Conservation (phyloP, 2,329 filamentous ascomycete species). For the Madurella fahalii region DNA sequence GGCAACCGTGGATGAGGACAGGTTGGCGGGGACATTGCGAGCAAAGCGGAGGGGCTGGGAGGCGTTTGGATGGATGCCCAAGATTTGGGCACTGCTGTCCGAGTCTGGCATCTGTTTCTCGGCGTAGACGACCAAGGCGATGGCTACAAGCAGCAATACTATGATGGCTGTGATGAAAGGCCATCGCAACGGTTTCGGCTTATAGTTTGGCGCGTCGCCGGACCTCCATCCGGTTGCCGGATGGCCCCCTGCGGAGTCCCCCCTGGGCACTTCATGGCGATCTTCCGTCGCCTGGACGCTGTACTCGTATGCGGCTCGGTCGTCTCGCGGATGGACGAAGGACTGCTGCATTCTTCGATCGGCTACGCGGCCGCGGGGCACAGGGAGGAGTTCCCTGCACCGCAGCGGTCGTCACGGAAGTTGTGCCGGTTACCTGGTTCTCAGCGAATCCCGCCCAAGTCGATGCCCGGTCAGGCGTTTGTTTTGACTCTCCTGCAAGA, state of each 20-base stretch:
- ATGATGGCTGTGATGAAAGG: constrained; percentile 30
- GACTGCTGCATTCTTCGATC: constrained; percentile 21
- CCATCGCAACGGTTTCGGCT: constrained; percentile 33
- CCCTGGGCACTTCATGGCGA: constrained; percentile 16
- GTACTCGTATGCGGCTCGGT: constrained; percentile 29
- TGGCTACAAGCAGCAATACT: constrained; percentile 25
- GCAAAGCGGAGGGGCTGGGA: constrained; percentile 12
- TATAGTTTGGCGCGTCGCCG: constrained; percentile 27
- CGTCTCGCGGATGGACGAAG: constrained; percentile 6
- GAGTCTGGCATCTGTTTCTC: constrained; percentile 31
- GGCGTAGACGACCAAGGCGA: constrained; percentile 30
- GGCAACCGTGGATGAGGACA: not conserved
- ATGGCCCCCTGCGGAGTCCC: constrained; percentile 3
- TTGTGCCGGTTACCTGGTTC: not conserved
- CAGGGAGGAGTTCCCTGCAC: not conserved
- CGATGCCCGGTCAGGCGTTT: not conserved
- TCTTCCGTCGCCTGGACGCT: constrained; percentile 31
- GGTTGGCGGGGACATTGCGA: constrained; percentile 7
- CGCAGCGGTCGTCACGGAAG: not conserved
- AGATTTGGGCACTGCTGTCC: constrained; percentile 27
- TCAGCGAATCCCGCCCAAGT: not conserved
- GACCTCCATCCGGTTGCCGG: constrained; percentile 10
- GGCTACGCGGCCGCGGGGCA: not conserved
- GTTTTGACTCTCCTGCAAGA: not conserved
- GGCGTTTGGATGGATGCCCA: constrained; percentile 15